Percentiles rank a stretch among this genome's conserved stretches.
Conservation (phyloP, 2,329 filamentous ascomycete species). For the Fusarium sp. region DNA sequence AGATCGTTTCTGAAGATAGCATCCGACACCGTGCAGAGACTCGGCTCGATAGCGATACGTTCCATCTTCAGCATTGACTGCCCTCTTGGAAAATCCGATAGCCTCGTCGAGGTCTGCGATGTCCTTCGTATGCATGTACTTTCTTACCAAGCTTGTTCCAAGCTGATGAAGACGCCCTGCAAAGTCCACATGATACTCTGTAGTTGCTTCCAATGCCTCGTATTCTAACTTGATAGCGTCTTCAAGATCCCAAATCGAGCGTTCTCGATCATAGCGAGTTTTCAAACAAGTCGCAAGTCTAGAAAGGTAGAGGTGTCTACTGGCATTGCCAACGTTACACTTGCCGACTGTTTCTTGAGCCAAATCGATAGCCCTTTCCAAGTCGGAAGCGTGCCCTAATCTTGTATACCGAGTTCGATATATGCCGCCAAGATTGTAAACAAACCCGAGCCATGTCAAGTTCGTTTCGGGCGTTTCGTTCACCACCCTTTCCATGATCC, state of each 20-base stretch:
- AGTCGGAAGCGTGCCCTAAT: neutral
- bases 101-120: neutral
- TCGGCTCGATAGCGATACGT: neutral
- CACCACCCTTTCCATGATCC: neutral
- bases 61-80: neutral
- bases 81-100: neutral
- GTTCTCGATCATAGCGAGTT: rapidly evolving
- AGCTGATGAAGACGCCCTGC: neutral
- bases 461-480: neutral
- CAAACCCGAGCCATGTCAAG: neutral
- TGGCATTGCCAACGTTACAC: neutral
- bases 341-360: neutral
- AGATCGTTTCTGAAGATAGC: neutral
- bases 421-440: neutral
- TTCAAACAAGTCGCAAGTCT: neutral
- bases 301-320: neutral
- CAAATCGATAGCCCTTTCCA: neutral
- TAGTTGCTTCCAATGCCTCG: neutral
- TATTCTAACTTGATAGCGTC: neutral
- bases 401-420: neutral
- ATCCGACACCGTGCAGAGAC: neutral
- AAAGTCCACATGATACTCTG: neutral
- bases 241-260: neutral
- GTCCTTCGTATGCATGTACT: neutral
- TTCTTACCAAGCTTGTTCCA: neutral